Base-by-base conservation (phyloP, 768 basidiomycete species). In the Paxillus rubicundulus region DNA sequence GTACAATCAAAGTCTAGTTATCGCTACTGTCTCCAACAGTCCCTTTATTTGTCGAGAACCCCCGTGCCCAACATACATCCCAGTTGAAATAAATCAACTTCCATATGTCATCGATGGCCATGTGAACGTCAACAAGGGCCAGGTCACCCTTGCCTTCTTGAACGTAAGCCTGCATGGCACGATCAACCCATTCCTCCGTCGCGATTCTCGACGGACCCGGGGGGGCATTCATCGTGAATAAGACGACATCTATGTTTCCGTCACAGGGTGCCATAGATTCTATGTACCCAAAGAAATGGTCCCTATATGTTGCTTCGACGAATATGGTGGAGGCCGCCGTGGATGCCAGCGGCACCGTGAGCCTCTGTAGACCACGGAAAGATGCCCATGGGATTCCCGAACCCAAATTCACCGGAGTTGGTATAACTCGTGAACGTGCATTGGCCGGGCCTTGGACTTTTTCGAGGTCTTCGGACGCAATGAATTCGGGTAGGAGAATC, bases 341-440 rank as follows among this genome's bases (percentile, higher is more conserved):
- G n/a, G 17, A 32, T 9, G 7, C 10, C 16, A 45, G 8, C 6
- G 43, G 43, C 8, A 41, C 14, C 16, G 48, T 36, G 47, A 49
- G 24, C 5, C 32, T 39, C 34, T 17, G 38, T 12, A 76, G 66
- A 45, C 52, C 66, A 4, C 56, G 60, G 63, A 75, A 66, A 16
- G 54, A 49, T 5, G 60, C 44, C 42, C 74, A 72, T 1, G 74
- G 74, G 21, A 75, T 57, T 6, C 43, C 50, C 24, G 14, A 2
- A 17, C 30, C 14, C n/a, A 36, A 6, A 24, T 36, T 17, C 17
- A 8, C 37, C 37, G 45, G 32, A 36, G 28, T 16, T 32, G 44
- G 32, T 24, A 45, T 44, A 7, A 14, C 24, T 4, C 17, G 41
- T 24, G 9, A 13, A 5, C 2, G 9, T 2, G 13, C 40, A 5